These are phyloP conservation scores for Piromyces sp. DNA, from an alignment of 192 early-diverging fungal species.

Conservation along the genomic window DNA sequence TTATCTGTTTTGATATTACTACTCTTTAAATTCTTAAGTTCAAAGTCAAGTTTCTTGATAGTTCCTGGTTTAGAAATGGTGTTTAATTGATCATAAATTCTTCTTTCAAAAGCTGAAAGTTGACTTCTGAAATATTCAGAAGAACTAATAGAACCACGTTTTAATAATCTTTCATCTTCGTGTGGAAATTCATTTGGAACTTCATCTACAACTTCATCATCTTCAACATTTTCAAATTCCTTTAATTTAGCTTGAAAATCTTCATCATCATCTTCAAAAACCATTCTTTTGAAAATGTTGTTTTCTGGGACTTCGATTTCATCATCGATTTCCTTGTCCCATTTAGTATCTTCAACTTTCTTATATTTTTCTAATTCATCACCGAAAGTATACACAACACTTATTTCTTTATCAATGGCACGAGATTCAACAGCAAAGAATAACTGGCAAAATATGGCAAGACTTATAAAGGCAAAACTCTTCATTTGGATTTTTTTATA, in stretches of 20 bases:
- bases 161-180: neutral
- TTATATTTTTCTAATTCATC: neutral
- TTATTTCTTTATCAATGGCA: neutral
- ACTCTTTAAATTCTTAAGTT: neutral
- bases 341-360: neutral
- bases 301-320: neutral
- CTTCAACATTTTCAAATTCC: neutral
- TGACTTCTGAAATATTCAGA: neutral
- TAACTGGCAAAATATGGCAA: neutral
- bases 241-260: neutral
- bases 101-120: neutral
- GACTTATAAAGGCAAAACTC: neutral
- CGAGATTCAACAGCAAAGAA: neutral
- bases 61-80: too few species aligned
- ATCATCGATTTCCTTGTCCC: neutral
- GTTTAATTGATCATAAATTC: too few species aligned
- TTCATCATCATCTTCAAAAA: neutral
- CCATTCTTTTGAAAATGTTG: neutral
- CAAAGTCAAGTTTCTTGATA: too few species aligned
- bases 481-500: neutral
- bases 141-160: neutral
- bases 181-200: neutral
- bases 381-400: neutral
- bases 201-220: neutral
- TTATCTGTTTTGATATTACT: neutral